Evolutionary conservation across 768 basidiomycete genomes (phyloP).

Genomic region (Termitomyces titanicus): DNA sequence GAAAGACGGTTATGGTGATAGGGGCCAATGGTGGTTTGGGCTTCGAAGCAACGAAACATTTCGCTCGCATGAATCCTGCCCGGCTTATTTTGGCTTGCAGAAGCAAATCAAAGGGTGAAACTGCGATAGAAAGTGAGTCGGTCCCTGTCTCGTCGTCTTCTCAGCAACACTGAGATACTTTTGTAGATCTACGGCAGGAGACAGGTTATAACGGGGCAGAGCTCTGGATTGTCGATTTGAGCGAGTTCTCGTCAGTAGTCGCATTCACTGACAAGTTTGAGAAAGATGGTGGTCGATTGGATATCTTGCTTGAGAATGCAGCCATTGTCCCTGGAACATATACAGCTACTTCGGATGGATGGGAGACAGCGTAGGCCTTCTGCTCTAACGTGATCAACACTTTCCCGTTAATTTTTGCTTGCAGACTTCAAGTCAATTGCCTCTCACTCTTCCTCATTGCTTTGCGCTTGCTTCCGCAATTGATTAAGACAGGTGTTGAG

Average conservation of each 20-base stretch:
- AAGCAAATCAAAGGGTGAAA: constrained; percentile 29
- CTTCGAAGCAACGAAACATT: constrained; percentile 42
- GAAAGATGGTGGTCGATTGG: constrained; percentile 31
- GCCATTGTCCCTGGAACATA: constrained; percentile 17
- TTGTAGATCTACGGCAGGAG: constrained; percentile 24
- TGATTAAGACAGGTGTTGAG: constrained; percentile 33
- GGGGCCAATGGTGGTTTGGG: constrained; percentile 51
- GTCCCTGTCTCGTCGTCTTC: not conserved
- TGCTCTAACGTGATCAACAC: not conserved
- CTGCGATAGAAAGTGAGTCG: constrained; percentile 31
- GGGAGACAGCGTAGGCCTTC: constrained; percentile 37
- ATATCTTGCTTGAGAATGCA: constrained; percentile 46
- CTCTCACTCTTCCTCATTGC: constrained; percentile 37
- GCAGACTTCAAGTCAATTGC: constrained; percentile 47
- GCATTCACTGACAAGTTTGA: constrained; percentile 33
- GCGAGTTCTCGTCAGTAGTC: constrained; percentile 35
- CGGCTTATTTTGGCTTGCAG: constrained; percentile 38
- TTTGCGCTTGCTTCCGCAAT: constrained; percentile 39
- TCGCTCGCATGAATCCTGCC: constrained; percentile 40
- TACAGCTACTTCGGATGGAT: constrained; percentile 35
- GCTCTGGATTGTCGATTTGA: constrained; percentile 38
- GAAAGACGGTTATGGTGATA: constrained; percentile 47
- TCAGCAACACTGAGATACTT: not conserved
- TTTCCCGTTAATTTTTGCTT: not conserved
- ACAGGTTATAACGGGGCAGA: constrained; percentile 33